Evolutionary conservation across 805 yeast species (phyloP).

Genomic region (Saturnispora silvae): DNA sequence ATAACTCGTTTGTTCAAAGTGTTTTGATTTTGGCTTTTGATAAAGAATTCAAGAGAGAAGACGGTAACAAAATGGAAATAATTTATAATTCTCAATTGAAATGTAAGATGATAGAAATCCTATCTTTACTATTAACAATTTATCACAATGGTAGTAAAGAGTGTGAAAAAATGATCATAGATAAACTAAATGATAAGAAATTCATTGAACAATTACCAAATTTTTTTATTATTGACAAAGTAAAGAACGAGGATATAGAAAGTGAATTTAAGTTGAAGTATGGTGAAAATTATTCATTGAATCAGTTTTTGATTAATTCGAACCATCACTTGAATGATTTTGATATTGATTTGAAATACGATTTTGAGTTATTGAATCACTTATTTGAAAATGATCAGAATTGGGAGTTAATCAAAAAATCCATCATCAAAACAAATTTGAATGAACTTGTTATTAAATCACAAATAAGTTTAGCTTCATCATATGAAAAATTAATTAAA

Average conservation of each 20-base stretch:
- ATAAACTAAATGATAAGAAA: slow-evolving; percentile 14
- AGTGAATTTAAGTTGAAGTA: slow-evolving; percentile 29
- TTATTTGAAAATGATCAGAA: slow-evolving; percentile 34
- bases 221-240: slow-evolving; percentile 24
- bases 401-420: slow-evolving; percentile 41
- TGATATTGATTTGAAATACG: slow-evolving; percentile 46
- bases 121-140: slow-evolving; percentile 62
- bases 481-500: slow-evolving; percentile 70
- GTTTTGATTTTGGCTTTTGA: slow-evolving; percentile 21
- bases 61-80: slow-evolving; percentile 31
- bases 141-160: slow-evolving; percentile 30
- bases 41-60: slow-evolving; percentile 18
- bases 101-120: slow-evolving; percentile 63
- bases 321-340: slow-evolving; percentile 35
- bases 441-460: slow-evolving; percentile 55
- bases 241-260: slow-evolving; percentile 29
- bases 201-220: slow-evolving; percentile 30
- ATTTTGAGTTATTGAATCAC: slow-evolving; percentile 51
- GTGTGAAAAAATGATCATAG: slow-evolving; percentile 31
- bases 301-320: slow-evolving; percentile 42
- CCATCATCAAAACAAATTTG: slow-evolving; percentile 47
- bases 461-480: slow-evolving; percentile 58
- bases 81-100: slow-evolving; percentile 45
- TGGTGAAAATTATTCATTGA: slow-evolving; percentile 32
- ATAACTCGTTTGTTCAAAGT: slow-evolving; percentile 34